A percentile compares a stretch with the other conserved stretches of the same genome.
phyloP scores from a whole-genome alignment of 176 grass and related monocot genomes.

The Aechmea fasciata region DNA sequence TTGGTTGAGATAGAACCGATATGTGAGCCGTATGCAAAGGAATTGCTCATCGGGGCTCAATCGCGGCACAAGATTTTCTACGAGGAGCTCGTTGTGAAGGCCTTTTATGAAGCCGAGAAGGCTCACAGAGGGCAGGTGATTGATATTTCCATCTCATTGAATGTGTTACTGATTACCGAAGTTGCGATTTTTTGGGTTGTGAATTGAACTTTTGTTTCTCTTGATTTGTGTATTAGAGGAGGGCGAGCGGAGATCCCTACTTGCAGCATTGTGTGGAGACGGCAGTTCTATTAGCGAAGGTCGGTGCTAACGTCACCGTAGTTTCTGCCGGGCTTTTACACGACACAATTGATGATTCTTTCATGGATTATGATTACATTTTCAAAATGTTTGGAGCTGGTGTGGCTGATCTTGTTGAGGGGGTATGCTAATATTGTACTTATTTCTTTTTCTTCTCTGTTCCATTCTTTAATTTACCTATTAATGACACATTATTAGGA shows the following conservation, averaged over 20 bases:
- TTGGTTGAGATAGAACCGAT: constrained; percentile 20
- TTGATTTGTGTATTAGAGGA: constrained; percentile 25
- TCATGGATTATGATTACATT: constrained; percentile 63
- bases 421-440: constrained; percentile 42
- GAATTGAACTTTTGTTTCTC: neutral
- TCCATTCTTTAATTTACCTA: neutral
- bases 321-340: constrained; percentile 77
- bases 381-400: constrained; percentile 67
- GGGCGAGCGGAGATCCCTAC: constrained; percentile 84
- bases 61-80: constrained; percentile 72
- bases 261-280: constrained; percentile 92
- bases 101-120: constrained; percentile 61
- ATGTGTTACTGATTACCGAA: neutral
- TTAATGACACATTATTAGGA: neutral
- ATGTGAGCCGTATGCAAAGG: constrained; percentile 32
- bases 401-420: constrained; percentile 87
- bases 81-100: constrained; percentile 74
- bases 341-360: constrained; percentile 87
- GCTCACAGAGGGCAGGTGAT: constrained; percentile 74
- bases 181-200: neutral
- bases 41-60: constrained; percentile 49
- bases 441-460: neutral
- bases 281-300: constrained; percentile 55
- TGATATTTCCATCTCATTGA: neutral
- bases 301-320: constrained; percentile 56